phyloP scores from a whole-genome alignment of 2,329 filamentous ascomycete species.

The Cyphellophora attinorum region DNA sequence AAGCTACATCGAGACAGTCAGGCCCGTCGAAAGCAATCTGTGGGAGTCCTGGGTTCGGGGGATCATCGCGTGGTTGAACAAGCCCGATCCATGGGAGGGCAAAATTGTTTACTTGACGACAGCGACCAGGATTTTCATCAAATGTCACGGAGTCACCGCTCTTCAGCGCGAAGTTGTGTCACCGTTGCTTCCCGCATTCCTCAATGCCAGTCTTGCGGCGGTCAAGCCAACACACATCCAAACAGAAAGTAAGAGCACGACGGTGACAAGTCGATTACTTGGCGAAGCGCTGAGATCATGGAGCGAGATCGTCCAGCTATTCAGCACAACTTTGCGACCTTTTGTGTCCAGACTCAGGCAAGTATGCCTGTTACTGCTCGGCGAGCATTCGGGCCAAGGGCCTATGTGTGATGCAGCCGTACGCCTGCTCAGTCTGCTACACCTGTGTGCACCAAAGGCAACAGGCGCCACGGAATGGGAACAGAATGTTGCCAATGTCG shows the following conservation, averaged over 20 bases:
- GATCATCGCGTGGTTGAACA: slow-evolving; percentile 67
- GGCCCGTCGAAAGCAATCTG: slow-evolving; percentile 39
- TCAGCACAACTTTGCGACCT: slow-evolving; percentile 74
- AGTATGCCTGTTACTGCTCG: slow-evolving; percentile 51
- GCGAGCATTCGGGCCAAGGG: slow-evolving; percentile 43
- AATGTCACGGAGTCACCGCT: slow-evolving; percentile 74
- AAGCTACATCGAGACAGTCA: slow-evolving; percentile 54
- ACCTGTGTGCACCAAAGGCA: slow-evolving; percentile 73
- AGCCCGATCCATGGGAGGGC: slow-evolving; percentile 63
- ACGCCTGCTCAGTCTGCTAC: slow-evolving; percentile 59
- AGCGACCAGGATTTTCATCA: slow-evolving; percentile 71
- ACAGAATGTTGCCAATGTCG: slow-evolving; percentile 51
- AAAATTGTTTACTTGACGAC: slow-evolving; percentile 71
- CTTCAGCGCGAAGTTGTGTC: slow-evolving; percentile 81
- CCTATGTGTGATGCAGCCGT: slow-evolving; percentile 51
- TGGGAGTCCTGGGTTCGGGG: slow-evolving; percentile 68
- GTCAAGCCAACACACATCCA: slow-evolving; percentile 24
- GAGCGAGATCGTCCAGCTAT: slow-evolving; percentile 61
- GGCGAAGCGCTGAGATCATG: slow-evolving; percentile 65
- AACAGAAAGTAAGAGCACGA: slow-evolving; percentile 1
- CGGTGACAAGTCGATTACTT: slow-evolving; percentile 39
- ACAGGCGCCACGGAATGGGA: slow-evolving; percentile 70
- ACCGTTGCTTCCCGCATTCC: slow-evolving; percentile 65
- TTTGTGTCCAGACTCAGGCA: slow-evolving; percentile 59
- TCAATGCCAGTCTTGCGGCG: slow-evolving; percentile 63